Base-by-base conservation (phyloP, 2,329 filamentous ascomycete species). In the Volutella citrinella region DNA sequence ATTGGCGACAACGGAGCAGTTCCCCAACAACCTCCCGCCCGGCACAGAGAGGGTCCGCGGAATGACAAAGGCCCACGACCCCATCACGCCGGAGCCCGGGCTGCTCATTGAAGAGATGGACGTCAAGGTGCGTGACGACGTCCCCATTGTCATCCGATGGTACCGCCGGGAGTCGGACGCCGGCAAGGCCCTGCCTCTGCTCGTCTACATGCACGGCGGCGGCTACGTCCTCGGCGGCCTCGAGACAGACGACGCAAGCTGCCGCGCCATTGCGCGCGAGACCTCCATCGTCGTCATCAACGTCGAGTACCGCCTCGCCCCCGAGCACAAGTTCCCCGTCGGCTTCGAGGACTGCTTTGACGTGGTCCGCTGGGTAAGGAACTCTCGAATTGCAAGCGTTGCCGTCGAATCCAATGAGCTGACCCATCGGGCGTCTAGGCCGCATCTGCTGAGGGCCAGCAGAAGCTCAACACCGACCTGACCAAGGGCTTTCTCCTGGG, bases 291-390 rank as follows among this genome's bases (percentile, higher is more conserved):
- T 66, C 0, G 64, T 66, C 13, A 52, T 74, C 7, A 73, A 66
- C 37, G 62, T 74, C 2, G 69, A 72, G 25, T 75, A 76, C 45
- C 54, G 71, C 0, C 61, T 76, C 12, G 69, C 68, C 2, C 73
- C 72, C 0, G 71, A 76, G 43, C 53, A 72, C 40, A 61, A 59
- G 28, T 75, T 73, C 33, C 72, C 72, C 0, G 50, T 50, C 5
- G 63, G 64, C 4, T 59, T 73, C 10, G 49, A 68, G 34, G 72
- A 76, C 45, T 61, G 60, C 33, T 69, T 63, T 40, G 70, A 74
- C 41, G 37, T 55, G 14, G 42, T 54, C 2, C 43, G 46, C 14
- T 57, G 55, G 55, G 47, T 57, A 33, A 26, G n/a, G 16, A 11
- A n/a, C n/a, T 16, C 15, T 21, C 17, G 18, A 10, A 19, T 3